Percentiles rank a stretch among this genome's conserved stretches.
phyloP scores from a whole-genome alignment of 2,329 filamentous ascomycete species.

The Trichoderma asperellum region DNA sequence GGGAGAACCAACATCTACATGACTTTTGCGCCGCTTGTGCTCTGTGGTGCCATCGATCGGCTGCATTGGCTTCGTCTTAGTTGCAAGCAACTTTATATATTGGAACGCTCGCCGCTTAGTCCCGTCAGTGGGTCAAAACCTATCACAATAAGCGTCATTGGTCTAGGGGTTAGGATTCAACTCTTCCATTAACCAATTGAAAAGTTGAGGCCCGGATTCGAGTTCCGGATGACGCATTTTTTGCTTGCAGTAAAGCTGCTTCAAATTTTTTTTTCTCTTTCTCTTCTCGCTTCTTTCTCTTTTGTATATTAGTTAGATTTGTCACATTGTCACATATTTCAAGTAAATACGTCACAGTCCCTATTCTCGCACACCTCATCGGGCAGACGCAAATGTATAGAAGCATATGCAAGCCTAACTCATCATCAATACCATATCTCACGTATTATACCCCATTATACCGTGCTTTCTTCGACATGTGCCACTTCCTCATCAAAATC shows the following conservation, averaged over 20 bases:
- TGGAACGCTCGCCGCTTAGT: not conserved
- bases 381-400: not conserved
- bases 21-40: not conserved
- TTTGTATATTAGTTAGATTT: not conserved
- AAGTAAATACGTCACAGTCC: not conserved
- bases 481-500: not conserved
- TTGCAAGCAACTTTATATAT: not conserved
- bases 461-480: not conserved
- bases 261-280: not conserved
- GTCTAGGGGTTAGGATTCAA: constrained; percentile 30
- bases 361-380: too few species aligned
- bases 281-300: not conserved
- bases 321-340: not conserved
- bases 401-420: not conserved
- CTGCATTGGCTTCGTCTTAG: too few species aligned
- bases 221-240: constrained; percentile 30
- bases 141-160: constrained; percentile 10
- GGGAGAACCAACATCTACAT: not conserved
- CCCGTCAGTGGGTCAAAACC: constrained; percentile 13
- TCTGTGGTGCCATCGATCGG: not conserved
- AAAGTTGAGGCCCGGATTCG: constrained; percentile 30
- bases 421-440: not conserved
- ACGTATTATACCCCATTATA: not conserved
- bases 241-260: not conserved
- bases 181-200: constrained; percentile 25